Conservation (phyloP, 176 grass and related monocot species). For the Oryza australiensis region DNA sequence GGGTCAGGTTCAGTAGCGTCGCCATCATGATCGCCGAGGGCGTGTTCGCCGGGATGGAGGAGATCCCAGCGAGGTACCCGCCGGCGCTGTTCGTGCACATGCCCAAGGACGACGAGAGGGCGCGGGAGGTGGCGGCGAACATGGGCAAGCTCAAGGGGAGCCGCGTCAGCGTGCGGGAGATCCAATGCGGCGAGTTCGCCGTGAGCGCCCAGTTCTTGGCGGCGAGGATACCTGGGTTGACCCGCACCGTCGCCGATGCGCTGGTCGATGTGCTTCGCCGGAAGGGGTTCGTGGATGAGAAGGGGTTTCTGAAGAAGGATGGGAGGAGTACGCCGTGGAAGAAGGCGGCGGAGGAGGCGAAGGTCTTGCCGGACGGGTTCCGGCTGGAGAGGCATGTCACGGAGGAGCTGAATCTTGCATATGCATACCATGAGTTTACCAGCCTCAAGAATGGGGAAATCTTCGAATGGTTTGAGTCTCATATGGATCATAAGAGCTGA, state of each 20-base stretch:
- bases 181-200: constrained; percentile 59
- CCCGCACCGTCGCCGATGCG: constrained; percentile 39
- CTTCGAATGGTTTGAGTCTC: constrained; percentile 79
- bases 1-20: constrained; percentile 70
- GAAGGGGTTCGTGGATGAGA: constrained; percentile 73
- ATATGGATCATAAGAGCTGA: constrained; percentile 54
- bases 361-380: constrained; percentile 66
- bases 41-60: constrained; percentile 42
- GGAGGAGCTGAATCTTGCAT: constrained; percentile 92
- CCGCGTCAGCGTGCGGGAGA: constrained; percentile 57
- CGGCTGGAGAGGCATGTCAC: constrained; percentile 71
- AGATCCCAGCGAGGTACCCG: constrained; percentile 56
- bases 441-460: constrained; percentile 69
- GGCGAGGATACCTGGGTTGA: constrained; percentile 56
- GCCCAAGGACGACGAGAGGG: constrained; percentile 60
- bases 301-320: constrained; percentile 70
- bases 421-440: constrained; percentile 80
- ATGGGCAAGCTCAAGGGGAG: constrained; percentile 51
- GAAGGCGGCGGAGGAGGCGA: constrained; percentile 49
- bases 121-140: constrained; percentile 37
- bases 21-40: constrained; percentile 85
- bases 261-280: constrained; percentile 55
- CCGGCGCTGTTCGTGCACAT: constrained; percentile 95
- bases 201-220: constrained; percentile 51
- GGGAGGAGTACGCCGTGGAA: constrained; percentile 70